Conservation (phyloP, 2,329 filamentous ascomycete species). For the Colletotrichum orchidophilum region DNA sequence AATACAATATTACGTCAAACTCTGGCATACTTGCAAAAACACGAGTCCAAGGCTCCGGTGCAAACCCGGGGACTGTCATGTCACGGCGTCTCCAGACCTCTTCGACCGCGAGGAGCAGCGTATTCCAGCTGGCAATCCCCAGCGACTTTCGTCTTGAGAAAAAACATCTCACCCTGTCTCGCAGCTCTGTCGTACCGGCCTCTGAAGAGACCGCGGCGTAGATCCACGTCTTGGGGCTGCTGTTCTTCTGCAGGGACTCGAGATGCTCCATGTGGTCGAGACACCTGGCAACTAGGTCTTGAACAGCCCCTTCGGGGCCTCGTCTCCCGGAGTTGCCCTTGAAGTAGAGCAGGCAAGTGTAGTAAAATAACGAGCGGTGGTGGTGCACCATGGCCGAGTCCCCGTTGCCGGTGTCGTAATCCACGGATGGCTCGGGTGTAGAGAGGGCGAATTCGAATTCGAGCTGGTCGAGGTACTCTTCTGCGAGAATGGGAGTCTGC, state of each 20-base stretch:
- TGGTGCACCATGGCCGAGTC: background rate
- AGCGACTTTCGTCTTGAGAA: background rate
- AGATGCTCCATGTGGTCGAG: slow-evolving; percentile 10
- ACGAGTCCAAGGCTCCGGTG: background rate
- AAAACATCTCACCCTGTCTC: background rate
- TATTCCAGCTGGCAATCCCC: background rate
- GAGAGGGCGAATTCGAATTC: background rate
- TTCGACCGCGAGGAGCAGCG: background rate
- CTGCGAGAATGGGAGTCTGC: background rate
- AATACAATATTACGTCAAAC: background rate
- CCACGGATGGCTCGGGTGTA: background rate
- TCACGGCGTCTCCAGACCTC: background rate
- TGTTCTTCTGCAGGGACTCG: background rate
- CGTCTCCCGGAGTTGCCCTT: slow-evolving; percentile 11
- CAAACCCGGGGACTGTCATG: background rate
- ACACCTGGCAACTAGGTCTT: background rate
- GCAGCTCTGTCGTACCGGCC: background rate
- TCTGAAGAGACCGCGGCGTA: background rate
- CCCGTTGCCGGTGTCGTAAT: background rate
- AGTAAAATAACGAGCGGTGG: slow-evolving; percentile 11
- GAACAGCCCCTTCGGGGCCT: background rate
- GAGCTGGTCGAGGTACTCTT: background rate
- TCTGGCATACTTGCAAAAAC: background rate
- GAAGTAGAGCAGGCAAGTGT: slow-evolving; percentile 14
- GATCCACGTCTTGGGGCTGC: slow-evolving; percentile 9